Evolutionary conservation across 805 yeast genomes (phyloP), one percentile per base, ranked within the genome.

Genomic region (Metschnikowia orientalis): DNA sequence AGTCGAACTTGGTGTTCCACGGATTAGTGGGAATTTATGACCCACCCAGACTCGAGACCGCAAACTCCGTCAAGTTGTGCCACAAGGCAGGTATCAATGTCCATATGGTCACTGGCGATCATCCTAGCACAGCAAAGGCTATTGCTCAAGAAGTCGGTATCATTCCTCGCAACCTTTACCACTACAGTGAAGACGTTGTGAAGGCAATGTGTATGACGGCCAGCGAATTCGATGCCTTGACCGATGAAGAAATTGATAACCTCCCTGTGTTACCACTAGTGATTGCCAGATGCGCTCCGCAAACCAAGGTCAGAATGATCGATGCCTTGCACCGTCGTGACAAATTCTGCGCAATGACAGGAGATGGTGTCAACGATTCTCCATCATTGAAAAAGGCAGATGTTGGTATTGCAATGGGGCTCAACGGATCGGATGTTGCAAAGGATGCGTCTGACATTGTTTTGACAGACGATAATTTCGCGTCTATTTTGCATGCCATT

Each of bases 201-300:
- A 57, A 69, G 35, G 69, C 71, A 2, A 80, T 81, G 86, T 81
- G 80, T 18, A 79, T 83, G 85, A 75, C 86, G 6, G 92, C 89
- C 3, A 48, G 67, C 32, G 79, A 81, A 40, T 83, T 82, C 59
- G 90, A 82, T 52, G 65, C 67, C 4, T 63, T 82, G 33, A 39
- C 69, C 3, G 85, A 81, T 35, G 75, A 63, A 1, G 69, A 81
- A 46, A 68, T 83, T 43, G 90, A 82, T 48, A 49, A 48, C 1
- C 53, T 62, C 28, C 86, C 87, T 1, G 78, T 77, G 6, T 61
- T 82, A 31, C 90, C 90, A 2, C 63, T 81, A 32, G 92, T 82
- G 18, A 77, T 83, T 59, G 92, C 92, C 4, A 67, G 92, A 41
- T 83, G 90, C 61, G 83, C 90, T 4, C 92, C 90, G 2, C 81